A percentile compares a stretch with the other conserved stretches of the same genome.
Evolutionary conservation across 2,329 filamentous ascomycete genomes (phyloP).

Genomic region (Ophiocordyceps camponoti-saundersi): DNA sequence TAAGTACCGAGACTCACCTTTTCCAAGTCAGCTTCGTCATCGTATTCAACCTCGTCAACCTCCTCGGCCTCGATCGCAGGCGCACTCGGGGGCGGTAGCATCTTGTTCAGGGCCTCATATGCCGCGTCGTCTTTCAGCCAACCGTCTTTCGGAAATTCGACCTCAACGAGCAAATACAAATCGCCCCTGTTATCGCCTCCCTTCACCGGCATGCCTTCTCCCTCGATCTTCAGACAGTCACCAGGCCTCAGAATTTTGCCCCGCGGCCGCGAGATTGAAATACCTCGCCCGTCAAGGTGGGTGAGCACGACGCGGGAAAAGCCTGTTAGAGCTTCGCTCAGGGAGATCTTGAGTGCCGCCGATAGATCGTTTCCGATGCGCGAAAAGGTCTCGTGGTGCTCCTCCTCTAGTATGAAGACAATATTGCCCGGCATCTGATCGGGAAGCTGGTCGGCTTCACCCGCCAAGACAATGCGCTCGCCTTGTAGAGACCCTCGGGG

Average conservation of each 20-base stretch:
- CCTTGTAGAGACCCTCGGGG: constrained; percentile 73
- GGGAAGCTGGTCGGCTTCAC: constrained; percentile 84
- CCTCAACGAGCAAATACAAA: constrained; percentile 69
- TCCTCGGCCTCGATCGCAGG: constrained; percentile 49
- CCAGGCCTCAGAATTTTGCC: constrained; percentile 71
- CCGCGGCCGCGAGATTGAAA: constrained; percentile 61
- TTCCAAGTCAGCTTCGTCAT: constrained; percentile 69
- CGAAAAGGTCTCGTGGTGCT: constrained; percentile 65
- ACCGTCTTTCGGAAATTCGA: constrained; percentile 76
- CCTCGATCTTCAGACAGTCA: constrained; percentile 68
- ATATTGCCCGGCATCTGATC: constrained; percentile 86
- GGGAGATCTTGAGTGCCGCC: constrained; percentile 62
- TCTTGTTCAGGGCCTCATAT: constrained; percentile 52
- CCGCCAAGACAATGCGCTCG: constrained; percentile 77
- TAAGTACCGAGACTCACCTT: constrained; percentile 34
- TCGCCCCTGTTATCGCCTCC: constrained; percentile 71
- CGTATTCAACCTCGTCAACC: constrained; percentile 75
- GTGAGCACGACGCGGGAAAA: constrained; percentile 83
- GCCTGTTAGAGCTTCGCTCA: constrained; percentile 71
- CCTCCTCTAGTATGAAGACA: constrained; percentile 72
- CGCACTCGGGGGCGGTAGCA: constrained; percentile 50
- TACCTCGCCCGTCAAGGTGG: constrained; percentile 85
- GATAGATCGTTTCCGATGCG: constrained; percentile 73
- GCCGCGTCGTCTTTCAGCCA: constrained; percentile 62
- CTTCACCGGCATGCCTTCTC: constrained; percentile 92